phyloP scores from a whole-genome alignment of 2,329 filamentous ascomycete genomes.

The Talaromyces sp. region DNA sequence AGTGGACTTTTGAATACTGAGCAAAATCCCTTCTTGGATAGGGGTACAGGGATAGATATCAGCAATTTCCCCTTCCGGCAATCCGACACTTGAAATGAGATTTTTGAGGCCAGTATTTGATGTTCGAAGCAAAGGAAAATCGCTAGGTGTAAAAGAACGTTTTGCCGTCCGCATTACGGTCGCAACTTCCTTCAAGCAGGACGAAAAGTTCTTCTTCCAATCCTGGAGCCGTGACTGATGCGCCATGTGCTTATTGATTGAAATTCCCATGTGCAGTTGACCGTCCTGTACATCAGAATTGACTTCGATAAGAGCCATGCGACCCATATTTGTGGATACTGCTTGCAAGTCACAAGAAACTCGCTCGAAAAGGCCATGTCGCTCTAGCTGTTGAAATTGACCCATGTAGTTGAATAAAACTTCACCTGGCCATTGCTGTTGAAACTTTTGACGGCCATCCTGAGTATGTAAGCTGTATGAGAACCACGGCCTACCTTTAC shows the following conservation, averaged over 20 bases:
- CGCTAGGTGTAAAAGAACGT: background rate
- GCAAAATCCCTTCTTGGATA: conserved; percentile 32
- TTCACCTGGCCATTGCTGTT: background rate
- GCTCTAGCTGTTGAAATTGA: conserved; percentile 19
- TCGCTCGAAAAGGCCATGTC: conserved; percentile 21
- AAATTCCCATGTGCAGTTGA: background rate
- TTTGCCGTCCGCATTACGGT: background rate
- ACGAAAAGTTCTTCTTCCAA: background rate
- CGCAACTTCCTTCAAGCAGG: background rate
- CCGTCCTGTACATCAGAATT: background rate
- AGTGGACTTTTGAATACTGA: background rate
- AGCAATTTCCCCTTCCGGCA: background rate
- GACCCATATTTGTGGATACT: background rate
- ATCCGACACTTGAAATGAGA: background rate
- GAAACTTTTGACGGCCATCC: background rate
- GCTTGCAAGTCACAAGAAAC: background rate
- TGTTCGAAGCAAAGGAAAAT: background rate
- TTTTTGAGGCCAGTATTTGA: background rate
- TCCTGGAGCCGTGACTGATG: background rate
- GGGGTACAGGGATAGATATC: conserved; percentile 36
- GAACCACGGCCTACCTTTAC: background rate
- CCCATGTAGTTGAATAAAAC: conserved; percentile 3
- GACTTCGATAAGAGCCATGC: background rate
- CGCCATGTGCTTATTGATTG: background rate
- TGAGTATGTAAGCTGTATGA: background rate